Conservation (phyloP, 768 basidiomycete species). For the Suillus discolor region DNA sequence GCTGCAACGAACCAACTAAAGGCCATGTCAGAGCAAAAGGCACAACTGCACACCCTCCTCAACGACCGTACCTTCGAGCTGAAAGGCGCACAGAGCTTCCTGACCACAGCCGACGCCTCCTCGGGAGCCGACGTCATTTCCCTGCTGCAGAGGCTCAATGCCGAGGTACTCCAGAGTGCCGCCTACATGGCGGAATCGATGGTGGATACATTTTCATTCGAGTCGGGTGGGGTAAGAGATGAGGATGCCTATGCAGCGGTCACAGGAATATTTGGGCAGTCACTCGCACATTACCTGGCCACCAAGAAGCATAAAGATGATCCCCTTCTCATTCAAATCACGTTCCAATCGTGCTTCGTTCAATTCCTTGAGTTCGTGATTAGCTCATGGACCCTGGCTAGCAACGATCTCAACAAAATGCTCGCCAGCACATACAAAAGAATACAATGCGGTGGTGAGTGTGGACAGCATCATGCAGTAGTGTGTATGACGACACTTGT, state of each 20-base stretch:
- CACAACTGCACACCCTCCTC: conserved; percentile 33
- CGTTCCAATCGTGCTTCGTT: conserved; percentile 33
- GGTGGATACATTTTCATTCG: conserved; percentile 42
- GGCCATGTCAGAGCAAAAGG: not conserved
- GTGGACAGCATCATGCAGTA: not conserved
- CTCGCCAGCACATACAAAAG: conserved; percentile 34
- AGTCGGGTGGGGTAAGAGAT: conserved; percentile 17
- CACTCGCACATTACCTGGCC: conserved; percentile 28
- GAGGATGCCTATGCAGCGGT: conserved; percentile 24
- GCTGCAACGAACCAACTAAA: not conserved
- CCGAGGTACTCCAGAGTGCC: conserved; percentile 50
- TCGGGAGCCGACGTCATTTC: conserved; percentile 48
- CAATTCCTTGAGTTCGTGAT: conserved; percentile 29
- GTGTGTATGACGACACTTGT: not conserved
- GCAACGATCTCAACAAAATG: conserved; percentile 21
- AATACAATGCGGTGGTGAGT: conserved; percentile 40
- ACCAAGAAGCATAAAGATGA: conserved; percentile 35
- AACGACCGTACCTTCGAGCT: conserved; percentile 46
- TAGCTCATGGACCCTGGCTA: conserved; percentile 28
- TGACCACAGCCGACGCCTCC: conserved; percentile 44
- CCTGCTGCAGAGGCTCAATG: conserved; percentile 48
- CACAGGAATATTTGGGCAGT: conserved; percentile 20
- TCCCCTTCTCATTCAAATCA: conserved; percentile 39
- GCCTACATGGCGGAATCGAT: conserved; percentile 50
- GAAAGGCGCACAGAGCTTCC: conserved; percentile 48